A percentile compares a stretch with the other conserved stretches of the same genome.
Conservation (phyloP, 108 stramenopile species). For the Cylindrotheca closterium region DNA sequence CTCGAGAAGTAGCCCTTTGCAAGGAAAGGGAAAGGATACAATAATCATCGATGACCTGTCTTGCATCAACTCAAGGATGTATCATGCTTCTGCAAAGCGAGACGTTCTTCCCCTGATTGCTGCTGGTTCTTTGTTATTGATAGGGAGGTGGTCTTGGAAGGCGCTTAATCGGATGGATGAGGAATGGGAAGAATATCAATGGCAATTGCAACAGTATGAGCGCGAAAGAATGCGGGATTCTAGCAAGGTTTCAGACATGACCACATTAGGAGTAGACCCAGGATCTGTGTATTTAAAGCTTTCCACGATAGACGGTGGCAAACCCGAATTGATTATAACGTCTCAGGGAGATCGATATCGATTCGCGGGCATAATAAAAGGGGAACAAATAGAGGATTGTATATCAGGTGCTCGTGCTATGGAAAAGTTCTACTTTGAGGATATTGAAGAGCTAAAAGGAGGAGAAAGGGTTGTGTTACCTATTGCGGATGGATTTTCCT, state of each 20-base stretch:
- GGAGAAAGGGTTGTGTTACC: constrained; percentile 22
- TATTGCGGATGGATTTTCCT: constrained; percentile 14
- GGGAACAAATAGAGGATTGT: constrained; percentile 1
- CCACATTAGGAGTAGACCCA: constrained; percentile 75
- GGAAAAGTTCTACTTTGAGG: constrained; percentile 36
- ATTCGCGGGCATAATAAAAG: constrained; percentile 43
- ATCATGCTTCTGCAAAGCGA: constrained; percentile 55
- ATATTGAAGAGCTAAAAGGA: neutral
- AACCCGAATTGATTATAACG: constrained; percentile 46
- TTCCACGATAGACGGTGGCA: constrained; percentile 20
- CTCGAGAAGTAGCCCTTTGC: too few relatives aligned
- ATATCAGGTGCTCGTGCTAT: constrained; percentile 37
- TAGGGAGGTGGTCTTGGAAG: constrained; percentile 63
- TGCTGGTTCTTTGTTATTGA: constrained; percentile 32
- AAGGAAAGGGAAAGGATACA: too few relatives aligned
- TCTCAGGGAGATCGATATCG: constrained; percentile 63
- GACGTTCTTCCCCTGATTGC: constrained; percentile 72
- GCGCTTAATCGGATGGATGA: constrained; percentile 73
- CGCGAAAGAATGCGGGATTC: constrained; percentile 12
- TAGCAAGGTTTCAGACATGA: constrained; percentile 18
- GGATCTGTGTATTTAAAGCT: constrained; percentile 65
- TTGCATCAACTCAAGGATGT: too few relatives aligned
- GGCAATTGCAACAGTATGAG: constrained; percentile 64
- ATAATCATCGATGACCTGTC: too few relatives aligned
- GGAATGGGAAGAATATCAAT: constrained; percentile 83